Base-by-base conservation (phyloP, 768 basidiomycete species). In the Candolleomyces eurysporus region DNA sequence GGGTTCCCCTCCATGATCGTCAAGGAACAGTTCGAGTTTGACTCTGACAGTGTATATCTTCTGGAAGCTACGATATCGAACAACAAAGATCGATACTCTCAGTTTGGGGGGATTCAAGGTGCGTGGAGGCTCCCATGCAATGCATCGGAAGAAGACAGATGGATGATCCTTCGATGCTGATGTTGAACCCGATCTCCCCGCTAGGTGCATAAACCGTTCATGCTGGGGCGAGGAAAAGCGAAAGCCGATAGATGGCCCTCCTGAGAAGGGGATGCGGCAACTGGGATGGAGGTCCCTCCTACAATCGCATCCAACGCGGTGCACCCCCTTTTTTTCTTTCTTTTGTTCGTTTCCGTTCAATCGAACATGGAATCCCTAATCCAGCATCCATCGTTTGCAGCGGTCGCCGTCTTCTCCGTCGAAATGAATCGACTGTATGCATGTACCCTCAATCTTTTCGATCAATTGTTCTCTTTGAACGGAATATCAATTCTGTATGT, bases 61-160 rank as follows among this genome's bases (percentile, higher is more conserved):
- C 60, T 75, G 3, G 71, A 73, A 55, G 70, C 72, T 13, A 72
- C 70, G 14, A 69, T 70, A 1, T 16, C 65, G 11, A 67, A 66
- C 31, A 68, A 67, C 21, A 62, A 69, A 46, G 72, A 73, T 60
- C 68, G 64, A 52, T 75, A 73, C 64, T 45, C 61, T 5, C 73
- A 71, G 59, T 45, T 72, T n/a, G n/a, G n/a, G n/a, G 5, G 72
- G 73, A 5, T 75, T 69, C 55, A 68, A 69, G 65, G 73, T 72
- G 57, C 50, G 66, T 36, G n/a, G n/a, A n/a, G n/a, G n/a, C n/a
- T n/a, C 6, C 36, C 2, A 36, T 36, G 26, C 36, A 36, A 36
- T 36, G 11, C 36, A 2, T 11, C 36, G 11, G 11, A 5, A 36
- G 8, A 36, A 7, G 36, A 36, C 36, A 7, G 11, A 36, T 11